Percentiles rank a stretch among this genome's conserved stretches.
Conservation (phyloP, 1,139 yeast species). For the Insectozyma bohioensis region DNA sequence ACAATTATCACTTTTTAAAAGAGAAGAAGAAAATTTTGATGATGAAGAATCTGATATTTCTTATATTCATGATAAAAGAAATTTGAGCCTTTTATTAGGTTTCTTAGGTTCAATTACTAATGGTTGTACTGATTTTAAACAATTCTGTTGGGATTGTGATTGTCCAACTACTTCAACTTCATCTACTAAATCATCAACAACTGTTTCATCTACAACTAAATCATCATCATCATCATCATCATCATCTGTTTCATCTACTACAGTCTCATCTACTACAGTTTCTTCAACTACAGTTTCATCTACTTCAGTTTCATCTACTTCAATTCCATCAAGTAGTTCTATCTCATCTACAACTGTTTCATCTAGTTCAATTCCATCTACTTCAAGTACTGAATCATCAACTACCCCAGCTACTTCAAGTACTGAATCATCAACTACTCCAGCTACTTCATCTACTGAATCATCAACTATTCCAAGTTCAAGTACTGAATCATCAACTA, state of each 20-base stretch:
- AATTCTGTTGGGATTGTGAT: conserved; percentile 13
- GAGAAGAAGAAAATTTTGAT: conserved; percentile 8
- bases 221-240: conserved; percentile 1
- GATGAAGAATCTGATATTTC: conserved; percentile 5
- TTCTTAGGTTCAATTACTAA: conserved; percentile 8
- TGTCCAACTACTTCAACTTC: conserved; percentile 7
- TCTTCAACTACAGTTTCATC: not conserved
- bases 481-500: not conserved
- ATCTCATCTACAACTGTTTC: conserved; percentile 1
- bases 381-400: conserved; percentile 1
- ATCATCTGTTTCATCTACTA: not conserved
- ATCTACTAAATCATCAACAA: conserved; percentile 2
- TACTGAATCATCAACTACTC: not conserved
- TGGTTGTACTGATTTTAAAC: conserved; percentile 8
- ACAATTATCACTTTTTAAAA: conserved; percentile 8
- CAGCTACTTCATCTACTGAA: conserved; percentile 3
- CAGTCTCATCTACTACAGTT: not conserved
- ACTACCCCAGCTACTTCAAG: not conserved
- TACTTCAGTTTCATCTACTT: not conserved
- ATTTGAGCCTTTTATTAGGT: conserved; percentile 5
- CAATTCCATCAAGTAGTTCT: not conserved
- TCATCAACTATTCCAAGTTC: not conserved
- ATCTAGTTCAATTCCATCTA: conserved; percentile 1
- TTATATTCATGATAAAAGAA: conserved; percentile 8
- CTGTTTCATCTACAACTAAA: conserved; percentile 2